These are phyloP conservation scores for Crithidia acanthocephali DNA, from an alignment of 208 protist genomes.

Conservation along the genomic window DNA sequence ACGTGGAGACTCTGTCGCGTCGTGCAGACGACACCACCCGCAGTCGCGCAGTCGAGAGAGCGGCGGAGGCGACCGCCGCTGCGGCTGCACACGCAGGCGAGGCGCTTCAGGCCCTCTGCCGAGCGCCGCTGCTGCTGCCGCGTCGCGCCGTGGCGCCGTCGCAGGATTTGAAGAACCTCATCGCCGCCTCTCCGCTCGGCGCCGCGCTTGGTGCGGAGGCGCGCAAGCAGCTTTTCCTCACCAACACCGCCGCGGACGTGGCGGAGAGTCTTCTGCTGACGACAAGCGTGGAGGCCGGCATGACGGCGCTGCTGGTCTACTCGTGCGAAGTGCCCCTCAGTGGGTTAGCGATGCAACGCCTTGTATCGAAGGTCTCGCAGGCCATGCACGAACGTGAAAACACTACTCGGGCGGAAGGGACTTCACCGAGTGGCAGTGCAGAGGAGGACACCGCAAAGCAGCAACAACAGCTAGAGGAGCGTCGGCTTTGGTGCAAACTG, in stretches of 20 bases:
- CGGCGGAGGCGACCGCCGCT: no score
- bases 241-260: constrained; percentile 5
- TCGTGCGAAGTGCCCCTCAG: constrained; percentile 20
- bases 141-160: constrained; percentile 44
- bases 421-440: neutral
- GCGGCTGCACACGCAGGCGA: no score
- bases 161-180: constrained; percentile 70
- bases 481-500: constrained; percentile 5
- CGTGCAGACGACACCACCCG: neutral
- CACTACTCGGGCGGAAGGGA: neutral
- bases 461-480: neutral
- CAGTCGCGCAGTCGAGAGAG: neutral
- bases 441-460: constrained; percentile 1
- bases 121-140: constrained; percentile 52
- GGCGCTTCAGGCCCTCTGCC: no score
- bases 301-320: constrained; percentile 35
- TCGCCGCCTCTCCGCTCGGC: constrained; percentile 59
- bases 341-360: constrained; percentile 22
- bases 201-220: constrained; percentile 53
- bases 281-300: constrained; percentile 10
- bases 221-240: constrained; percentile 64
- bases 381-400: neutral
- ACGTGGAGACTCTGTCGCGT: neutral
- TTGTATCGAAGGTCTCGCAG: neutral
- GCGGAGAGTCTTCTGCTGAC: constrained; percentile 33